Base-by-base conservation (phyloP, 1,139 yeast genomes). In the Hansenula lynferdii region DNA sequence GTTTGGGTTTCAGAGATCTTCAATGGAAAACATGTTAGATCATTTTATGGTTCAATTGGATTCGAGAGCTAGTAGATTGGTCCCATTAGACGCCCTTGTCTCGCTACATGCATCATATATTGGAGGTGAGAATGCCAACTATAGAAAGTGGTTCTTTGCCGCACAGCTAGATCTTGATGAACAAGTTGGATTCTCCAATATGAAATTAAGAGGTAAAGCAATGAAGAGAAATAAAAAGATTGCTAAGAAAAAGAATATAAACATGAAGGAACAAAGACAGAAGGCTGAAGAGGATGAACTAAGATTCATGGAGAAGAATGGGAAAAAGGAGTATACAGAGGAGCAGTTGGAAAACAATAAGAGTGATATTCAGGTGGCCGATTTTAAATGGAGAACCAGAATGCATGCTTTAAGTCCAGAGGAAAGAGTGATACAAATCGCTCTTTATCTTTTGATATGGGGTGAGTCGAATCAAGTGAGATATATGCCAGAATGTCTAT, bases 401-500 rank as follows among this genome's bases (percentile, higher is more conserved):
- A 81, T 85, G 89, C 69, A 70, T 40, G 58, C 61, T 6, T 58
- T 80, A 39, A 53, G 77, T 0, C 68, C 83, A 2, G 53, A 64
- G 6, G 80, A 82, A 43, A 71, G 80, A 57, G 69, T 78, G 1
- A 69, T 77, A 30, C 95, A 87, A 49, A 54, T 86, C 10, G 80
- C 84, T 0, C 58, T 87, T 10, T 87, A 80, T 50, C 65, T 87
- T 17, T 62, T 85, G 43, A 76, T 85, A 49, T 87, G 96, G 96
- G 95, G 95, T 0, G 96, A 87, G 57, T 89, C 95, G 0, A 85
- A 84, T 52, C 90, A 85, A 51, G 59, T 85, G 3, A 65, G 96
- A 40, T 85, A 83, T 51, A 77, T 86, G 72, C 96, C 96, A 0
- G 96, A 87, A 53, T 85, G 94, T 53, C 57, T 87, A 16, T 85